phyloP scores from a whole-genome alignment of 306 rosid genomes.

The Lathyrus aphaca region DNA sequence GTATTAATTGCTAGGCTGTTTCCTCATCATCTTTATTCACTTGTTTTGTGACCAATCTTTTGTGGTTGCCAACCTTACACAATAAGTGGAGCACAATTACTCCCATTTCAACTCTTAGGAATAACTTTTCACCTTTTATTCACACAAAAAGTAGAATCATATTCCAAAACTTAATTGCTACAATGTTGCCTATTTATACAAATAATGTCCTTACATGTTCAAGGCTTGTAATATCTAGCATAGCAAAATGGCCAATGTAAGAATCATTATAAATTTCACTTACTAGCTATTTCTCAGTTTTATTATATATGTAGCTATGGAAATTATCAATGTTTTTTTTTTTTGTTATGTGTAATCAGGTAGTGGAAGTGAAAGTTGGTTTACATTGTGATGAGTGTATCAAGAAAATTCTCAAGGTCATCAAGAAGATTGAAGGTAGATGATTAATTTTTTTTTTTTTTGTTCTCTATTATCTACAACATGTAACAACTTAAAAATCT shows the following conservation, averaged over 20 bases:
- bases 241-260: conserved; percentile 57
- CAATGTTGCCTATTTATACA: conserved; percentile 24
- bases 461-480: neutral
- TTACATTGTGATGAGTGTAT: conserved; percentile 87
- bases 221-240: conserved; percentile 1
- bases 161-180: conserved; percentile 40
- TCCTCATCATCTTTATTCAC: conserved; percentile 26
- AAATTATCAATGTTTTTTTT: conserved; percentile 19
- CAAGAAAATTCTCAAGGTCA: conserved; percentile 82
- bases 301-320: conserved; percentile 8
- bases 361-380: conserved; percentile 87
- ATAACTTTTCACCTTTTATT: conserved; percentile 42
- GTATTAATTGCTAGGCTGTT: neutral
- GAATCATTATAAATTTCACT: conserved; percentile 10
- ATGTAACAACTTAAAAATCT: neutral
- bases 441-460: neutral
- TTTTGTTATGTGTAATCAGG: conserved; percentile 41
- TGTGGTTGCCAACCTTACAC: conserved; percentile 46
- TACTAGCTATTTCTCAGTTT: neutral
- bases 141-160: conserved; percentile 43
- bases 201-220: neutral
- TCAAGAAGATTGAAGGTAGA: conserved; percentile 82
- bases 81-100: conserved; percentile 42
- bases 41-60: conserved; percentile 19
- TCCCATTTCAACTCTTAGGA: conserved; percentile 8